Evolutionary conservation across 495 filamentous ascomycete genomes (phyloP), one percentile per base, ranked within the genome.

Genomic region (Hyaloscypha hepaticicola): DNA sequence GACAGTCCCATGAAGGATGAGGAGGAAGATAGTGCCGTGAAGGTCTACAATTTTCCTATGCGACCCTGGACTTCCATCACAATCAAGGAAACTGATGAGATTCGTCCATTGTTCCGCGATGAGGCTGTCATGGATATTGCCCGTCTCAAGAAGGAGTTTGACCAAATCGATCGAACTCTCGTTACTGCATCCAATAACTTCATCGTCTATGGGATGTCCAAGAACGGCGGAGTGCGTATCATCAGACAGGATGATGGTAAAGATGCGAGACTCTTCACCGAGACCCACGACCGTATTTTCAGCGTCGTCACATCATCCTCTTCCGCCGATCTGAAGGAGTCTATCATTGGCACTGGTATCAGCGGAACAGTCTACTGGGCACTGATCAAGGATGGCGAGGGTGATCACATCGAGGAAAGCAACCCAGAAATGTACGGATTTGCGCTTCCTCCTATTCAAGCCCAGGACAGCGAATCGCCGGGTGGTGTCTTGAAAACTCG

Each of bases 341-440:
- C 89, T 28, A 84, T 99, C 56, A 87, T 99, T 63, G 96, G 88
- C 38, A 97, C 93, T 65, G 94, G 93, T 61, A 85, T 97, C 67
- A 96, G 92, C 72, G 96, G 96, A 8, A 87, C 93, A 9, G 92
- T 97, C 2, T 96, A 97, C 76, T 99, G 95, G 90, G 85, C 90
- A 16, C 79, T 88, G 67, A 85, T 95, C 66, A 83, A 83, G 50
- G 86, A 88, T 55, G 81, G 84, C 12, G 84, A 85, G 24, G 88
- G 87, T 62, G 92, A 95, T 67, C 58, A 72, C 51, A 89, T 92
- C 60, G 81, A 87, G 62, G 84, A 85, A 59, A 80, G 88, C 21
- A 77, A 82, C 58, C 81, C 91, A 50, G 90, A 93, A 74, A 86
- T 86, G 60, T 85, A 89, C 68, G 88, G 91, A 51, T 85, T 97